Base-by-base conservation (phyloP, 306 rosid genomes). In the Begonia peltatifolia region DNA sequence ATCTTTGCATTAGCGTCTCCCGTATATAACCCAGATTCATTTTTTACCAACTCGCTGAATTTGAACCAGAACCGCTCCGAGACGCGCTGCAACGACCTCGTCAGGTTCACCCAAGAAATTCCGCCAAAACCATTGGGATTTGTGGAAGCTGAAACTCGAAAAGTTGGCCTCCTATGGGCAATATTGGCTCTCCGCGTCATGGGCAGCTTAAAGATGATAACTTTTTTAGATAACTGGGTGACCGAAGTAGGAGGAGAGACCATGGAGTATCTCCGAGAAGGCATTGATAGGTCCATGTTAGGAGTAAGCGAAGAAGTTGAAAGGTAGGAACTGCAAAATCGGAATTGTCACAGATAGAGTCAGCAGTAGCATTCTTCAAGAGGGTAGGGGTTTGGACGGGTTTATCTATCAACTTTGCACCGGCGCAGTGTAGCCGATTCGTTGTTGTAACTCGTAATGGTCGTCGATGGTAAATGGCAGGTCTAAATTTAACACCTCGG, bases 1-100 rank as follows among this genome's bases (percentile, higher is more conserved):
- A 68, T 62, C 72, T 64, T 76, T 70, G 41, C 79, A 68, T 55
- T 74, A 47, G 70, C 72, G 51, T 56, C 72, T 30, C 67, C 74
- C 70, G 80, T 62, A 70, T 73, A 92, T 68, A 90, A 56, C 73
- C 95, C 92, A 44, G 84, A 74, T 65, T 90, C 94, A 63, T 75
- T 78, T 79, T 80, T 83, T 71, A 78, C 57, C 46, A 62, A 63
- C 58, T 85, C 84, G 1, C 83, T 73, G 14, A 85, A 74, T 51
- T 68, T 73, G 38, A 66, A 61, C 80, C 93, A 85, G 57, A 90
- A 83, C 54, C 73, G 79, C 70, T 43, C 75, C 10, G 87, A 80
- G 17, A 92, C 94, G 18, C 73, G 84, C 62, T 61, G 70, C 42
- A 90, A 43, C 0, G 94, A 79, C 22, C 48, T 71, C 35, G 58